A percentile compares a stretch with the other conserved stretches of the same genome.
Evolutionary conservation across 2,329 filamentous ascomycete genomes (phyloP).

Genomic region (Coniochaeta sp.): DNA sequence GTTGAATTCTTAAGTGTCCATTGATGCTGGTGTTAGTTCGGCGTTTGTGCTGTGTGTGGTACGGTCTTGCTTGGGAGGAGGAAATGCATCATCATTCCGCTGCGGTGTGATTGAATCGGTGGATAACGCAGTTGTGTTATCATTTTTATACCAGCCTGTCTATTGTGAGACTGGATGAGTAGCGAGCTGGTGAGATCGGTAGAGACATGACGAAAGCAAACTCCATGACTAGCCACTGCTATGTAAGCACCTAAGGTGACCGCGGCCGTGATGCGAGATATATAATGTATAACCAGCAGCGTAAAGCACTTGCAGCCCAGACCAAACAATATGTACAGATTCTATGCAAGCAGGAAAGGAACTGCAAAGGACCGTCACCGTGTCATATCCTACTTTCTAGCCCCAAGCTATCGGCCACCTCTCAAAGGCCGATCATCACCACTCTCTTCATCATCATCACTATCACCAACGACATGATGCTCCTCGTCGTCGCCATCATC

Average conservation of each 20-base stretch:
- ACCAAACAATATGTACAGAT: background rate
- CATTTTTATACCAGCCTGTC: background rate
- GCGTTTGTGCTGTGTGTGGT: background rate
- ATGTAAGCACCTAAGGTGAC: background rate
- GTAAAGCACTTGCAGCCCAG: background rate
- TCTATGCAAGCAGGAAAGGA: background rate
- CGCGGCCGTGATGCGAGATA: background rate
- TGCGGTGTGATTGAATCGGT: background rate
- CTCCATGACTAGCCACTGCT: background rate
- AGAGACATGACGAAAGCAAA: background rate
- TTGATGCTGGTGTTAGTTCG: background rate
- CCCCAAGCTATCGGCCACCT: background rate
- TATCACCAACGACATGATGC: slow-evolving; percentile 44
- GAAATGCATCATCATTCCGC: background rate
- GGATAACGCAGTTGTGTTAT: background rate
- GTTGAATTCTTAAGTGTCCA: background rate
- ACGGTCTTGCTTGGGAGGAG: background rate
- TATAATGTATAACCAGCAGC: background rate
- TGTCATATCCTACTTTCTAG: background rate
- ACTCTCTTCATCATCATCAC: slow-evolving; percentile 31
- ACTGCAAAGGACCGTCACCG: background rate
- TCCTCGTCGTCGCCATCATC: slow-evolving; percentile 18
- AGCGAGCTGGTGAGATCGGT: background rate
- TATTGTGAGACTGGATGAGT: background rate
- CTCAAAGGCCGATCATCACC: background rate